Evolutionary conservation across 2,329 filamentous ascomycete species (phyloP), one percentile per base, ranked within the genome.

Genomic region (Fusarium tupiense): DNA sequence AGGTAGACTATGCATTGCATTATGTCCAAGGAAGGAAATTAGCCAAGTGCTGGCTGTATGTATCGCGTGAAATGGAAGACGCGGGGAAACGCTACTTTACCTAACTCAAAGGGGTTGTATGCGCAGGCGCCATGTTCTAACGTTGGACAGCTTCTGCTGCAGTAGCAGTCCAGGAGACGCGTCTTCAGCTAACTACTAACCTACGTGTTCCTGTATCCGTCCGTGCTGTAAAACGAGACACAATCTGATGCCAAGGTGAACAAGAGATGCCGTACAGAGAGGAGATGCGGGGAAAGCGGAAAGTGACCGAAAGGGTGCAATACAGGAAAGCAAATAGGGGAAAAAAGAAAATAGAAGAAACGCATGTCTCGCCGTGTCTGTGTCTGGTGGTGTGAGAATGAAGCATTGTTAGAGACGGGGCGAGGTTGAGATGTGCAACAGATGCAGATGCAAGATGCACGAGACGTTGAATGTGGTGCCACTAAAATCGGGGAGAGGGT

Each of bases 231-330:
- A 68, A 17, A 63, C 37, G 14, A 68, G 29, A 24, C 46, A 53
- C 46, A 43, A 54, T 40, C 26, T n/a, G 16, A 50, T 53, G 16
- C n/a, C 54, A 41, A 44, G 29, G 43, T 44, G 43, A 29, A 63
- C 22, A 33, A 29, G 31, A 61, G 29, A n/a, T 59, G 52, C 46
- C 40, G 20, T 38, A 37, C 41, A 50, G 24, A 35, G 52, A 13
- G 10, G 16, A 64, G 59, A 74, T 57, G 54, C 49, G 61, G 58
- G 58, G 61, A 58, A 63, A 46, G 40, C 72, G 72, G 72, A 67
- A 73, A 73, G 54, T 64, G 61, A 31, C 72, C 72, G 72, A 73
- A 53, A 57, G 33, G 58, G 26, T 46, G 49, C 40, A 59, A 41
- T 8, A 29, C 29, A 35, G 20, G 44, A 59, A 47, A 20, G 35